Evolutionary conservation across 768 basidiomycete genomes (phyloP).

Genomic region (Clitopilus hobsonii): DNA sequence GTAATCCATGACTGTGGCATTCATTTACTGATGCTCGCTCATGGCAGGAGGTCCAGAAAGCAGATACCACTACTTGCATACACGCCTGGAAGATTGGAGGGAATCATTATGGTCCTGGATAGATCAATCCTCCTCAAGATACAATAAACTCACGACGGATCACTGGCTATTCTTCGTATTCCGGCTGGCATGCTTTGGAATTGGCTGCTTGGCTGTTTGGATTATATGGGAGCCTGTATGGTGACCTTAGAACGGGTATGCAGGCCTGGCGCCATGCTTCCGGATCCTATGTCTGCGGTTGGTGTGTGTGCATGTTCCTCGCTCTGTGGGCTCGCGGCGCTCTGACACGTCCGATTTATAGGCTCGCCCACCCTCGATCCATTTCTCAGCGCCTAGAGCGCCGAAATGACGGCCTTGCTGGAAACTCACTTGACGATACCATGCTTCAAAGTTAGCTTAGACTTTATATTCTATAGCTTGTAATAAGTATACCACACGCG

Average conservation of each 20-base stretch:
- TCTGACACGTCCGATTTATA: background rate
- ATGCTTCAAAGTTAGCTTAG: background rate
- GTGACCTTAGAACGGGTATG: background rate
- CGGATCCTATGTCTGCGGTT: background rate
- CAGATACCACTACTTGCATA: background rate
- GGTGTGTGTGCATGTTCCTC: background rate
- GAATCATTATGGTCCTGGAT: background rate
- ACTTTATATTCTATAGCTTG: background rate
- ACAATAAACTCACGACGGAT: background rate
- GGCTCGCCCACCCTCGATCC: background rate
- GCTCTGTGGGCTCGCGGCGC: background rate
- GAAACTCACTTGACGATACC: background rate
- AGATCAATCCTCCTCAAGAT: background rate
- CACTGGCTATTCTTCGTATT: background rate
- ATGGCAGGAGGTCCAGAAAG: background rate
- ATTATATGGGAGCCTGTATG: background rate
- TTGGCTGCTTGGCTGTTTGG: background rate
- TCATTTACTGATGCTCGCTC: background rate
- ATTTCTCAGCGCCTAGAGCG: background rate
- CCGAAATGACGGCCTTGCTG: background rate
- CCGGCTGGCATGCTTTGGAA: background rate
- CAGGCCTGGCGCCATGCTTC: background rate
- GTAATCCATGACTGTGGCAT: background rate
- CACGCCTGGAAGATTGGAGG: background rate
- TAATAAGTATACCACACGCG: background rate